Evolutionary conservation across 495 filamentous ascomycete genomes (phyloP).

Genomic region (Barbatosphaeria neglecta): DNA sequence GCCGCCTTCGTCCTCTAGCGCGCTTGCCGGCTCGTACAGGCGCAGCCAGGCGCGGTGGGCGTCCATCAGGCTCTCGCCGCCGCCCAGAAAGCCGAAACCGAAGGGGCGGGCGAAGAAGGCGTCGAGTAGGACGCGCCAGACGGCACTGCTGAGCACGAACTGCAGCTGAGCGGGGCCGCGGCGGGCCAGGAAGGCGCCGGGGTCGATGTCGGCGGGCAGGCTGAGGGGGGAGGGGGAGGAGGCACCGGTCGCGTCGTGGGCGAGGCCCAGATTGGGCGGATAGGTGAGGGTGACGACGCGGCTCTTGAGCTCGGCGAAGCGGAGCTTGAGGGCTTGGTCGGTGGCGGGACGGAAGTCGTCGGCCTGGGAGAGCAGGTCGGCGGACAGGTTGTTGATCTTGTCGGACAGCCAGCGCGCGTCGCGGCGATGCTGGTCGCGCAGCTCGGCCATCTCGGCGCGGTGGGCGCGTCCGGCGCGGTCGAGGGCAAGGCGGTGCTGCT

Average conservation of each 20-base stretch:
- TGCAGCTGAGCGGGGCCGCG: conserved; percentile 3
- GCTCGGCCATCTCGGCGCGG: not conserved
- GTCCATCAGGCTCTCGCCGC: conserved; percentile 2
- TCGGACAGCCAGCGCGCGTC: not conserved
- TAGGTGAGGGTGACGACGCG: conserved; percentile 8
- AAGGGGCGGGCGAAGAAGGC: conserved; percentile 20
- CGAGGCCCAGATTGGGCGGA: conserved; percentile 6
- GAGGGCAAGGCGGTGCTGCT: not conserved
- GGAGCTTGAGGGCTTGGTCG: conserved; percentile 17
- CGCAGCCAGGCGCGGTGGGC: conserved; percentile 4
- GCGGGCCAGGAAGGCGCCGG: conserved; percentile 8
- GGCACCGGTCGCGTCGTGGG: not conserved
- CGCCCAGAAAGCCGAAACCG: conserved; percentile 19
- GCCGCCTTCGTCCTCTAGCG: not conserved
- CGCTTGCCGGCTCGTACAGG: too few relatives aligned
- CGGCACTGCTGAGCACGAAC: conserved; percentile 10
- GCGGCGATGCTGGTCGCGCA: conserved; percentile 1
- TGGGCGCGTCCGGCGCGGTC: not conserved
- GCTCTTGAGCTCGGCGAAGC: conserved; percentile 13
- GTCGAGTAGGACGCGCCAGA: conserved; percentile 15
- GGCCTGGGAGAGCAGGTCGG: conserved; percentile 17
- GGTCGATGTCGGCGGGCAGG: conserved; percentile 5
- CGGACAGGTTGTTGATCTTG: conserved; percentile 7
- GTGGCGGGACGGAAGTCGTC: conserved; percentile 17
- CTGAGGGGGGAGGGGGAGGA: too few relatives aligned